Evolutionary conservation across 495 filamentous ascomycete species (phyloP).

Genomic region (Melanomma pulvis-pyrius): DNA sequence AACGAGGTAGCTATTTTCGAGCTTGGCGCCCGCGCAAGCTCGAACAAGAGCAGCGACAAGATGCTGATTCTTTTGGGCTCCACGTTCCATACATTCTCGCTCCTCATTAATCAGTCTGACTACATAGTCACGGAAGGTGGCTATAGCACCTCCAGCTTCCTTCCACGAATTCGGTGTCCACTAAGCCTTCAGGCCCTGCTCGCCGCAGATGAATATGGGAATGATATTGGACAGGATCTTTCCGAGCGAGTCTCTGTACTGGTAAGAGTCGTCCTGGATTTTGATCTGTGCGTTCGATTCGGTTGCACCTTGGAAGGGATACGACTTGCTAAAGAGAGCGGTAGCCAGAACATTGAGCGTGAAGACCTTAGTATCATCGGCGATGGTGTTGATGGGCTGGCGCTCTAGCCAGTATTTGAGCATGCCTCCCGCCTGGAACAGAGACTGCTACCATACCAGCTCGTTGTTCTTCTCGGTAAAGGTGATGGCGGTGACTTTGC

Average conservation of each 20-base stretch:
- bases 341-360: slow-evolving; percentile 52
- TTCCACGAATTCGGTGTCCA: slow-evolving; percentile 25
- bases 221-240: slow-evolving; percentile 21
- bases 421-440: slow-evolving; percentile 43
- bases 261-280: neutral
- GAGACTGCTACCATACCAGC: slow-evolving; percentile 50
- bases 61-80: neutral
- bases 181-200: neutral
- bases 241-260: slow-evolving; percentile 20
- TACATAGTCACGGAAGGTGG: slow-evolving; percentile 9
- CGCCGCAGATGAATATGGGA: slow-evolving; percentile 23
- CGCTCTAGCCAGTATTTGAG: slow-evolving; percentile 45
- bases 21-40: slow-evolving; percentile 9
- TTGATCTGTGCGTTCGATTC: slow-evolving; percentile 7
- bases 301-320: slow-evolving; percentile 40
- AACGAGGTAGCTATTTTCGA: neutral
- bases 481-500: slow-evolving; percentile 47
- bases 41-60: slow-evolving; percentile 22
- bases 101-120: slow-evolving; percentile 20
- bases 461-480: slow-evolving; percentile 56
- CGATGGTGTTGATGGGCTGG: slow-evolving; percentile 28
- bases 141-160: slow-evolving; percentile 5
- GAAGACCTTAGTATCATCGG: slow-evolving; percentile 49
- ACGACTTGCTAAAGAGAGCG: slow-evolving; percentile 51
- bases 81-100: neutral